These are phyloP conservation scores for Tetracladium maxilliforme DNA, from an alignment of 2,329 filamentous ascomycete species.

Conservation along the genomic window DNA sequence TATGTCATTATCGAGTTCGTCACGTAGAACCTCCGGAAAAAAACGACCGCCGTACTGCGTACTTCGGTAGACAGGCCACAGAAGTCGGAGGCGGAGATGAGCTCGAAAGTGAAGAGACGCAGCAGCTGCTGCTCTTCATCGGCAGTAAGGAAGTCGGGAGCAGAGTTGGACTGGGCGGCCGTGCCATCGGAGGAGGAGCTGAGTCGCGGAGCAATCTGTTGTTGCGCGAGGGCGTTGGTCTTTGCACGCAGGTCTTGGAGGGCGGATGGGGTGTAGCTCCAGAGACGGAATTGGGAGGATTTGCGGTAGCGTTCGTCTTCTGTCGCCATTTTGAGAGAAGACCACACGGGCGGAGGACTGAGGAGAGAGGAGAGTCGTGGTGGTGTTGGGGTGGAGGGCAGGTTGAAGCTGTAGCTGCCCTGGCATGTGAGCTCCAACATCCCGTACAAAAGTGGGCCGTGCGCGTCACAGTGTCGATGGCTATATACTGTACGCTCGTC, in stretches of 20 bases:
- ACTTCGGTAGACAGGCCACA: no score
- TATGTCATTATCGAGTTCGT: slow-evolving; percentile 96
- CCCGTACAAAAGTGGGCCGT: no score
- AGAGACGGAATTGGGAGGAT: slow-evolving; percentile 80
- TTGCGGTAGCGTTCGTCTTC: slow-evolving; percentile 87
- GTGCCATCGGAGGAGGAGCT: slow-evolving; percentile 14
- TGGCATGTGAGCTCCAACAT: no score
- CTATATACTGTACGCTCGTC: no score
- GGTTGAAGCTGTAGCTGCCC: no score
- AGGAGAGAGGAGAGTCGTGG: no score
- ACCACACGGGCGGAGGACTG: no score
- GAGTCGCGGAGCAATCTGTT: slow-evolving; percentile 10
- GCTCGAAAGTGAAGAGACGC: slow-evolving; percentile 27
- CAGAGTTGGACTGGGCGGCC: slow-evolving; percentile 23
- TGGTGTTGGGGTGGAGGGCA: no score
- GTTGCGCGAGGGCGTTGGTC: slow-evolving; percentile 57
- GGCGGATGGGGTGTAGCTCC: slow-evolving; percentile 72
- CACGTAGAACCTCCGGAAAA: slow-evolving; percentile 87
- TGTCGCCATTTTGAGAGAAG: no score
- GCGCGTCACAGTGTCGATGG: no score
- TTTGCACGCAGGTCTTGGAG: slow-evolving; percentile 58
- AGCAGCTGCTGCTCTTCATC: slow-evolving; percentile 75
- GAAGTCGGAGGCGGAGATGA: slow-evolving; percentile 39
- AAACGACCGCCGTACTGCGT: slow-evolving; percentile 34
- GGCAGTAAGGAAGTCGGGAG: slow-evolving; percentile 67